Conservation (phyloP, 2,329 filamentous ascomycete genomes). For the Xylaria sp. region DNA sequence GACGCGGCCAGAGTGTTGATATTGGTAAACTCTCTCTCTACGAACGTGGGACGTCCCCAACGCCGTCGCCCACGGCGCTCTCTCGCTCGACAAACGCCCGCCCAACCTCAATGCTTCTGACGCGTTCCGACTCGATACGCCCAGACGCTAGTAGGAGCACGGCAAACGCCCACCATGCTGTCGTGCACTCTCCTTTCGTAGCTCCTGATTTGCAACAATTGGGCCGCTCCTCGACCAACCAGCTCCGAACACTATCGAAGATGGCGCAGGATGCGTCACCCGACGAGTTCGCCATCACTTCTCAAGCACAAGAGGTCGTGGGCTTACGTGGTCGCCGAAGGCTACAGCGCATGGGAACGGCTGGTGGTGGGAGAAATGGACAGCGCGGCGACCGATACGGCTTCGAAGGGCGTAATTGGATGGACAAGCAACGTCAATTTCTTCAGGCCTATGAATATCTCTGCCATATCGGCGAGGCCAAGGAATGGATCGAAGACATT, state of each 20-base stretch:
- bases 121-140: slow-evolving; percentile 65
- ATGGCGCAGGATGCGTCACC: slow-evolving; percentile 79
- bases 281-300: slow-evolving; percentile 84
- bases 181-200: slow-evolving; percentile 62
- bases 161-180: slow-evolving; percentile 49
- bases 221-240: slow-evolving; percentile 88
- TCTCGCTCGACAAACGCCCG: slow-evolving; percentile 51
- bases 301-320: slow-evolving; percentile 84
- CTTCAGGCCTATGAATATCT: slow-evolving; percentile 98
- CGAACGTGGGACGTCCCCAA: slow-evolving; percentile 55
- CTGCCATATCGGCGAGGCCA: slow-evolving; percentile 98
- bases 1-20: slow-evolving; percentile 73
- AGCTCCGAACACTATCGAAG: slow-evolving; percentile 87
- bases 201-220: slow-evolving; percentile 82
- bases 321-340: slow-evolving; percentile 86
- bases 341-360: slow-evolving; percentile 77
- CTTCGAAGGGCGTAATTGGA: slow-evolving; percentile 92
- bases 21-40: slow-evolving; percentile 65
- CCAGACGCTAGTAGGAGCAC: slow-evolving; percentile 50
- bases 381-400: slow-evolving; percentile 65
- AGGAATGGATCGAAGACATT: slow-evolving; percentile 90
- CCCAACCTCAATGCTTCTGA: slow-evolving; percentile 71
- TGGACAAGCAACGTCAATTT: slow-evolving; percentile 98
- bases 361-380: slow-evolving; percentile 55
- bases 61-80: slow-evolving; percentile 48